phyloP scores from a whole-genome alignment of 2,329 filamentous ascomycete genomes.

The Sclerotinia sclerotiorum region DNA sequence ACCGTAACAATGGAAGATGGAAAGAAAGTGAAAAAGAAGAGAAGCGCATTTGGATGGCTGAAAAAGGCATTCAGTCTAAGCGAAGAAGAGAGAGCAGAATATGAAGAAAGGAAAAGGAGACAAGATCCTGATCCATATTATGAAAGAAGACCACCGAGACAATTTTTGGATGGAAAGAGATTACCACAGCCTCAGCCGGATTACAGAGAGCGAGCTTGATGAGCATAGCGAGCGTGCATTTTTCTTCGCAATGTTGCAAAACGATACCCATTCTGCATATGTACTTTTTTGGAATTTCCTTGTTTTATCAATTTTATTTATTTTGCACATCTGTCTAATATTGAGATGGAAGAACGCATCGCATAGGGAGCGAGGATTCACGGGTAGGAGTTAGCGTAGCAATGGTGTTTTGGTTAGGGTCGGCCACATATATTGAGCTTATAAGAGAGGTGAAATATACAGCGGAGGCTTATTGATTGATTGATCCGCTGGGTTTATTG shows the following conservation, averaged over 20 bases:
- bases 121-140: slow-evolving; percentile 28
- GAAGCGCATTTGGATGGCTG: slow-evolving; percentile 66
- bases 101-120: slow-evolving; percentile 52
- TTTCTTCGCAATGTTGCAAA: slow-evolving; percentile 10
- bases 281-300: neutral
- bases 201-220: neutral
- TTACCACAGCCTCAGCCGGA: slow-evolving; percentile 20
- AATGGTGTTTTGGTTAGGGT: neutral
- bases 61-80: slow-evolving; percentile 67
- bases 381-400: neutral
- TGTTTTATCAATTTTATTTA: neutral
- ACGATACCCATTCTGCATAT: slow-evolving; percentile 24
- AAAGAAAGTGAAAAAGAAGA: slow-evolving; percentile 60
- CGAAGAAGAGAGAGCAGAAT: slow-evolving; percentile 61
- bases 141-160: slow-evolving; percentile 24
- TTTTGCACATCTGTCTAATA: neutral
- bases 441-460: neutral
- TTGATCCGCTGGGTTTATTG: neutral
- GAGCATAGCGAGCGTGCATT: slow-evolving; percentile 21
- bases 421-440: neutral
- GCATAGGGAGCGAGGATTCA: neutral
- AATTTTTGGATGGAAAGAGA: slow-evolving; percentile 36
- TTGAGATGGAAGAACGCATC: neutral
- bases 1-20: slow-evolving; percentile 42
- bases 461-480: neutral